These are phyloP conservation scores for Starmerella riodocensis DNA, from an alignment of 805 yeast genomes.

Conservation along the genomic window DNA sequence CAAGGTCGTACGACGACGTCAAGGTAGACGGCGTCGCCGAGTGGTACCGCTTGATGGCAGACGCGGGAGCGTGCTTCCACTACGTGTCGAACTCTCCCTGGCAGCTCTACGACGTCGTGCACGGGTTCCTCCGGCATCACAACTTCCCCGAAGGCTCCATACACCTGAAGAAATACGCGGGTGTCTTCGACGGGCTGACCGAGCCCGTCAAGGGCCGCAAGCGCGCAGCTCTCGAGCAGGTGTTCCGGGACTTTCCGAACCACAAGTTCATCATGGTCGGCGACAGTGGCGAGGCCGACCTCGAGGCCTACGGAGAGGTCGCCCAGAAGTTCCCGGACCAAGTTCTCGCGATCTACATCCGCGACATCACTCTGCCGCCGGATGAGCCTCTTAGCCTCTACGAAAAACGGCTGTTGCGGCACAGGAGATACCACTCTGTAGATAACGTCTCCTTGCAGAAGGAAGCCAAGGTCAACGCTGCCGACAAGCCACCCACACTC, in stretches of 20 bases:
- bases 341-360: slow-evolving; percentile 60
- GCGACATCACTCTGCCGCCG: slow-evolving; percentile 44
- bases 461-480: background rate
- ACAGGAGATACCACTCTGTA: slow-evolving; percentile 8
- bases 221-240: slow-evolving; percentile 45
- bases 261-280: slow-evolving; percentile 78
- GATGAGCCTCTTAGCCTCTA: slow-evolving; percentile 15
- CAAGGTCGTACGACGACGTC: slow-evolving; percentile 54
- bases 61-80: slow-evolving; percentile 51
- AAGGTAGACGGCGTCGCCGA: slow-evolving; percentile 57
- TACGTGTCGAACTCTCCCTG: slow-evolving; percentile 95
- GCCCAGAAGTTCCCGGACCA: slow-evolving; percentile 50
- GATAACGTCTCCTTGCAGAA: background rate
- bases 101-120: slow-evolving; percentile 58
- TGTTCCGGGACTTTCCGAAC: slow-evolving; percentile 59
- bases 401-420: slow-evolving; percentile 1
- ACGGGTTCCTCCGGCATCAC: slow-evolving; percentile 41
- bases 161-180: slow-evolving; percentile 75
- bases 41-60: slow-evolving; percentile 50
- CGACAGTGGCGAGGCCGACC: slow-evolving; percentile 89
- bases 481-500: slow-evolving; percentile 1
- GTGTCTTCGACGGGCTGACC: slow-evolving; percentile 66
- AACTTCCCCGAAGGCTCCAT: slow-evolving; percentile 68
- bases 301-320: slow-evolving; percentile 74
- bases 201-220: slow-evolving; percentile 82